A percentile compares a stretch with the other conserved stretches of the same genome.
These are phyloP conservation scores for Bolboschoenus planiculmis DNA, from an alignment of 176 grass and related monocot genomes.

Conservation along the genomic window DNA sequence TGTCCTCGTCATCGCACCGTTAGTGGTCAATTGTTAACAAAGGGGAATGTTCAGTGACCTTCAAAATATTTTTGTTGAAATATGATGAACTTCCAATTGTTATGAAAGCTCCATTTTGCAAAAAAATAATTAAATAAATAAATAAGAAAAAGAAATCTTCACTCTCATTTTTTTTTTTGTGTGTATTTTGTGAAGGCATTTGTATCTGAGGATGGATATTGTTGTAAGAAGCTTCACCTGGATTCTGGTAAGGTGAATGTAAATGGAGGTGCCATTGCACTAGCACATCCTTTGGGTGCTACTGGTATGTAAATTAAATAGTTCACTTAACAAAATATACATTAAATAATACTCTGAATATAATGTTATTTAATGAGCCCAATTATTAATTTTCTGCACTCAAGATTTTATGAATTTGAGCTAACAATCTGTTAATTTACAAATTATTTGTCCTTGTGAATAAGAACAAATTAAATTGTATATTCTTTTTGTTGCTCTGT, in stretches of 20 bases:
- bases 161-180: constrained; percentile 4
- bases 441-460: too few species aligned
- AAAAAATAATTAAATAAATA: not conserved
- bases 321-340: not conserved
- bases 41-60: too few species aligned
- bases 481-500: not conserved
- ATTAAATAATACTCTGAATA: too few species aligned
- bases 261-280: constrained; percentile 78
- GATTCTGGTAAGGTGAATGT: constrained; percentile 80
- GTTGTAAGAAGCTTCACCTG: constrained; percentile 69
- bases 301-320: constrained; percentile 41
- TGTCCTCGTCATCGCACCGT: too few species aligned
- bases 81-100: not conserved
- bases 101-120: not conserved
- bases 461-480: not conserved
- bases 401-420: too few species aligned
- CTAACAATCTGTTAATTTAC: too few species aligned
- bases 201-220: constrained; percentile 69
- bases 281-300: constrained; percentile 71
- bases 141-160: not conserved
- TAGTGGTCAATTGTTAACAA: too few species aligned
- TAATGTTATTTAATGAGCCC: too few species aligned
- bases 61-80: too few species aligned
- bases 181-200: constrained; percentile 41
- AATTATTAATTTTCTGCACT: too few species aligned